phyloP scores from a whole-genome alignment of 306 rosid genomes.

The Ammopiptanthus mongolicus region DNA sequence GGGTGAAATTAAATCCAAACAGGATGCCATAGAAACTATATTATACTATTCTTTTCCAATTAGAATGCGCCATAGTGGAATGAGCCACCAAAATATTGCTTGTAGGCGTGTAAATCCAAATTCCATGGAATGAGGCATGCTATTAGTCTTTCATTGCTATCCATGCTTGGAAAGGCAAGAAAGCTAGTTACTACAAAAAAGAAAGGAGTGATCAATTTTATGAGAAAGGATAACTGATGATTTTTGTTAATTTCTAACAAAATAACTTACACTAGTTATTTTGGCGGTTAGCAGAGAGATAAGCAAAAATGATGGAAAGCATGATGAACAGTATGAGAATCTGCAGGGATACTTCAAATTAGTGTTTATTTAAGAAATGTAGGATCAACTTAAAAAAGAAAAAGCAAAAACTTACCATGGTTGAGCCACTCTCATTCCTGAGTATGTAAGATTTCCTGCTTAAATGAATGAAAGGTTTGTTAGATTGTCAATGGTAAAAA shows the following conservation, averaged over 20 bases:
- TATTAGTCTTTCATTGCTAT: background rate
- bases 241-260: background rate
- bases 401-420: conserved; percentile 41
- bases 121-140: background rate
- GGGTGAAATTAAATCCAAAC: background rate
- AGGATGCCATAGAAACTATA: conserved; percentile 1
- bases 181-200: background rate
- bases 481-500: conserved; percentile 20
- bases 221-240: background rate
- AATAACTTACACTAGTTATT: conserved; percentile 45
- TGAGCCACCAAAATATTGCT: conserved; percentile 1
- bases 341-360: conserved; percentile 43
- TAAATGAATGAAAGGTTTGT: conserved; percentile 20
- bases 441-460: conserved; percentile 60
- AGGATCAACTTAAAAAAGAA: background rate
- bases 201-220: background rate
- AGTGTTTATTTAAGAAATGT: conserved; percentile 8
- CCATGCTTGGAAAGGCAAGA: background rate
- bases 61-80: background rate
- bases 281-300: conserved; percentile 44
- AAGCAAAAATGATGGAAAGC: conserved; percentile 53
- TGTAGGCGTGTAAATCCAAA: conserved; percentile 1
- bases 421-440: conserved; percentile 34
- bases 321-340: conserved; percentile 43
- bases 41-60: background rate